Base-by-base conservation (phyloP, 2,329 filamentous ascomycete genomes). In the Trichoderma sp. region DNA sequence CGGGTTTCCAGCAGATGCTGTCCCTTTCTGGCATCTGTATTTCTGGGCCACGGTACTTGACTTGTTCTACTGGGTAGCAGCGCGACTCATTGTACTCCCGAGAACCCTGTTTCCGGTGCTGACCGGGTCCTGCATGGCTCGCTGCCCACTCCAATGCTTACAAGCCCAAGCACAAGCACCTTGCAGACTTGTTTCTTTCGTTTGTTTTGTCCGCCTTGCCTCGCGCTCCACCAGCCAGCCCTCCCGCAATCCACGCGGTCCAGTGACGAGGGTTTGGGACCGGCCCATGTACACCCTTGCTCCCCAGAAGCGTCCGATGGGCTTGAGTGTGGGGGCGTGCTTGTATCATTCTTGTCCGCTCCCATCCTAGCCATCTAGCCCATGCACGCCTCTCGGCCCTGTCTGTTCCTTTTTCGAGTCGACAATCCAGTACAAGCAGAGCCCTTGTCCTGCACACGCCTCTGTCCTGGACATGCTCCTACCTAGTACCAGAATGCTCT, bases 181-280 rank as follows among this genome's bases (percentile, higher is more conserved):
- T 41, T 56, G 41, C 45, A n/a, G 29, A 65, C 33, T 38, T 64
- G 27, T 35, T 71, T 53, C 53, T 75, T 66, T 60, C 59, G 24
- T 63, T 33, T 63, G 29, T 35, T 35, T 63, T 63, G 31, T 63
- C 65, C 65, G 72, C 72, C 72, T 68, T 74, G 64, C 73, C 66
- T 71, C 21, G 56, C 41, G 59, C 74, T 65, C 66, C 74, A 75
- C 74, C 66, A 31, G 66, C 74, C 74, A 68, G 60, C 59, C 74
- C 74, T 64, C 59, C 74, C 72, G 72, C 72, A 74, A 74, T 62
- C 64, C 72, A 75, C 72, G 72, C 53, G 72, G 64, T 68, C 72
- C 64, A 75, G 60, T 56, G 71, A 73, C 71, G 71, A 73, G 71
- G 71, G 71, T 73, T 73, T 73, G 71, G 71, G 50, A 56, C 71